Evolutionary conservation across 805 yeast species (phyloP), one percentile per base, ranked within the genome.

Genomic region (Komagataella pseudopastoris): DNA sequence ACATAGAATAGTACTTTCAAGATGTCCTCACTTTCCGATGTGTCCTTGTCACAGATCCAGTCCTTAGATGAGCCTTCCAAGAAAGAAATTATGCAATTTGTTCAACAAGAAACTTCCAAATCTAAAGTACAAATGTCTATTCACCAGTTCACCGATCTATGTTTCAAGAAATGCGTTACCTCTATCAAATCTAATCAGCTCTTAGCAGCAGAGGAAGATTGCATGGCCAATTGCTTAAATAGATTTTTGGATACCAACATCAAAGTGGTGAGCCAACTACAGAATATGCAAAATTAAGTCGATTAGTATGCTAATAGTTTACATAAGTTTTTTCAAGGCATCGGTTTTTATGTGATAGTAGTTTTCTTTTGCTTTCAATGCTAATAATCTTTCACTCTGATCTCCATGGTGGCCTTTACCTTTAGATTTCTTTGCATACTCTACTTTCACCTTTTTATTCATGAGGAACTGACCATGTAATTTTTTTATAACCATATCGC

Each of bases 161-260:
- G 98, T 65, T 90, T 88, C 75, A 86, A 84, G 64, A 85, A 86
- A 68, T 90, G 98, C 67, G 76, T 88, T 50, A 68, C 71, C 49
- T 54, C 68, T 4, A 64, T 78, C 50, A 68, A 71, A 49, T 67
- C 71, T 52, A 76, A 76, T 30, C 72, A 71, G 48, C 71, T 89
- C 56, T 72, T 73, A 55, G 51, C 68, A 2, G 65, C 65, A 51
- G 97, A 90, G 66, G 85, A 83, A 57, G 66, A 71, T 43, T 90
- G 97, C 65, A 69, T 90, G 63, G 69, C 73, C 53, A 85, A 85
- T 70, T 90, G 98, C 66, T 79, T 90, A 58, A 84, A 86, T 68
- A 71, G 95, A 57, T 90, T 85, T 65, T 72, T 90, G 59, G 96
- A 90, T 64, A 85, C 95, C 44, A 90, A 89, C 66, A 83, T 86